phyloP scores from a whole-genome alignment of 306 rosid genomes.

The Cajanus cajan region DNA sequence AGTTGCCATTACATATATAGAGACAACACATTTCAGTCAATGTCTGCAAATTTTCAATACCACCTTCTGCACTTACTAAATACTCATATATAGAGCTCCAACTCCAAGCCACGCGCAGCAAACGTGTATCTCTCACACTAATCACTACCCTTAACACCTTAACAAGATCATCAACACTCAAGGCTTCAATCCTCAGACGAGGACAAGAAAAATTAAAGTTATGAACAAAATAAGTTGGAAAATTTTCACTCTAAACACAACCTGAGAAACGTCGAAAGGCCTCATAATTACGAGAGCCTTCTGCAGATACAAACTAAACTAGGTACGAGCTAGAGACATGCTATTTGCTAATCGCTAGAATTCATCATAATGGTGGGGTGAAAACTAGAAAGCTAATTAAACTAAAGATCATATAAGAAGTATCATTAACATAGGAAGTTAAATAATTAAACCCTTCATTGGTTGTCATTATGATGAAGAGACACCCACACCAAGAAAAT shows the following conservation, averaged over 20 bases:
- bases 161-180: constrained; percentile 29
- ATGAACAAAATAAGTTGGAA: constrained; percentile 4
- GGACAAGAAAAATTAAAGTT: background rate
- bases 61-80: constrained; percentile 19
- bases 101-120: constrained; percentile 17
- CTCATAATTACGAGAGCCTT: constrained; percentile 18
- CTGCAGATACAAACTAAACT: constrained; percentile 13
- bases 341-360: constrained; percentile 21
- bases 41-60: constrained; percentile 36
- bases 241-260: constrained; percentile 33
- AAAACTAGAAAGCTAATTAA: constrained; percentile 23
- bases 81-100: constrained; percentile 12
- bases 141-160: constrained; percentile 17
- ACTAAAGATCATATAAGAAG: constrained; percentile 8
- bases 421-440: constrained; percentile 12
- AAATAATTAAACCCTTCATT: constrained; percentile 33
- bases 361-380: background rate
- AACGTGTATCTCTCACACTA: constrained; percentile 21
- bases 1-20: constrained; percentile 27
- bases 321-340: background rate
- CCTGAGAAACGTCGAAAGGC: constrained; percentile 12
- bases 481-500: constrained; percentile 89
- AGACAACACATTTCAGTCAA: constrained; percentile 24
- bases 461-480: constrained; percentile 47
- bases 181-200: constrained; percentile 11